Base-by-base conservation (phyloP, 2,329 filamentous ascomycete species). In the Diaporthe capsici region DNA sequence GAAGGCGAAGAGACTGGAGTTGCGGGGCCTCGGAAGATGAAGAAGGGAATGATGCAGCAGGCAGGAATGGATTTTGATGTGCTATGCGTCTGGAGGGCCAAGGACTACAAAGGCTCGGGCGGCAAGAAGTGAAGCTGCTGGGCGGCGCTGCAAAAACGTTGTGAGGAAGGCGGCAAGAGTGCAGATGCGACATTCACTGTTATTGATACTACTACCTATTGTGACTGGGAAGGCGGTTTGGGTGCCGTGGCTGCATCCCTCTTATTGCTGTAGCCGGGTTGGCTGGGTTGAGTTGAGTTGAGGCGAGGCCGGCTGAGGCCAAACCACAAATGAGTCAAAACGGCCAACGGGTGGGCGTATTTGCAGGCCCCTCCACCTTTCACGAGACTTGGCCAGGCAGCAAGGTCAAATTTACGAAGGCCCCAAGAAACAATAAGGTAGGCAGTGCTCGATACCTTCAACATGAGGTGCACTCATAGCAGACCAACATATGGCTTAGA, bases 281-380 rank as follows among this genome's bases (percentile, higher is more conserved):
- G 49, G 49, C 49, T 17, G 47, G 13, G 10, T 17, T 44, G 42
- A 44, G 51, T 53, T 25, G 51, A 53, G 51, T 15, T 28, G 10
- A 61, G 39, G 9, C 7, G 17, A 51, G 63, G 22, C 67, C 31
- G 58, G 25, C 44, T 57, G 20, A 47, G 31, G 15, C 42, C 55
- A 44, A 73, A 34, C 12, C 4, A 47, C 13, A 13, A 53, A 70
- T 71, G 74, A 76, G 74, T 74, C 74, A 76, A 76, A 74, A 58
- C 74, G 74, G 74, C 55, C 37, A 55, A 44, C 53, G 20, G 42
- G 39, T 44, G 20, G 42, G 39, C 60, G 13, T 68, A 37, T 39
- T 51, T 37, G 37, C 34, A 34, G 17, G n/a, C 53, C 39, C 7
- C 31, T 12, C 53, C 31, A 31, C 25, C 53, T 28, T 20, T 15